Conservation (phyloP, 2,329 filamentous ascomycete species). For the Lasiodiplodia hormozganensis region DNA sequence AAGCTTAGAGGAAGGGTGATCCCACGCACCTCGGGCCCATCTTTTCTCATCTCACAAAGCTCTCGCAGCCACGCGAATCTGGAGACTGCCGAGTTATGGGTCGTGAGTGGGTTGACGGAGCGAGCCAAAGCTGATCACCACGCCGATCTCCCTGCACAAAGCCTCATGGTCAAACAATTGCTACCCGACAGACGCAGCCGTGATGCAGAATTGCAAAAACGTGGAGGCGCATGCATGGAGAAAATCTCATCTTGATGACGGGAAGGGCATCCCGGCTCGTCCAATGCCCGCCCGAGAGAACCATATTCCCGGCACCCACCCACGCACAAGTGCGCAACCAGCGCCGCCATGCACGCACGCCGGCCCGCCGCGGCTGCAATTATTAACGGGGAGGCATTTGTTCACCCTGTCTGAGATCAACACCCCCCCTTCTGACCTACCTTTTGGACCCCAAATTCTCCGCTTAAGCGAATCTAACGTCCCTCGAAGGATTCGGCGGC, state of each 20-base stretch:
- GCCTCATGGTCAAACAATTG: background rate
- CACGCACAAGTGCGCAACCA: background rate
- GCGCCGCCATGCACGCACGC: background rate
- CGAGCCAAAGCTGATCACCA: background rate
- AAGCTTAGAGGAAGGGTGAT: constrained; percentile 5
- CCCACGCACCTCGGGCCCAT: background rate
- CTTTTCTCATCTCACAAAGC: background rate
- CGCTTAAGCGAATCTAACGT: constrained; percentile 10
- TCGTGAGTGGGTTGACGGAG: background rate
- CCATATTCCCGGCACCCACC: background rate
- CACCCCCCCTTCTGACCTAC: constrained; percentile 6
- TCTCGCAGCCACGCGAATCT: background rate
- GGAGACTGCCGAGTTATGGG: background rate
- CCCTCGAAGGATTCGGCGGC: constrained; percentile 11
- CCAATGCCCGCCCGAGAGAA: background rate
- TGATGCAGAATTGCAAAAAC: background rate
- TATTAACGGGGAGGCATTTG: background rate
- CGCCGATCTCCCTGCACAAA: background rate
- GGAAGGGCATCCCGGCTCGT: background rate
- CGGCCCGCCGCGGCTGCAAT: background rate
- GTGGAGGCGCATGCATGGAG: background rate
- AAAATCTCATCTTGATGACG: background rate
- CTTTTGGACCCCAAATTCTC: constrained; percentile 20
- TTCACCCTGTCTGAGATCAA: background rate
- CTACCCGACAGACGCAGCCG: background rate